Base-by-base conservation (phyloP, 345 rosid genomes). In the Theobroma cacao region DNA sequence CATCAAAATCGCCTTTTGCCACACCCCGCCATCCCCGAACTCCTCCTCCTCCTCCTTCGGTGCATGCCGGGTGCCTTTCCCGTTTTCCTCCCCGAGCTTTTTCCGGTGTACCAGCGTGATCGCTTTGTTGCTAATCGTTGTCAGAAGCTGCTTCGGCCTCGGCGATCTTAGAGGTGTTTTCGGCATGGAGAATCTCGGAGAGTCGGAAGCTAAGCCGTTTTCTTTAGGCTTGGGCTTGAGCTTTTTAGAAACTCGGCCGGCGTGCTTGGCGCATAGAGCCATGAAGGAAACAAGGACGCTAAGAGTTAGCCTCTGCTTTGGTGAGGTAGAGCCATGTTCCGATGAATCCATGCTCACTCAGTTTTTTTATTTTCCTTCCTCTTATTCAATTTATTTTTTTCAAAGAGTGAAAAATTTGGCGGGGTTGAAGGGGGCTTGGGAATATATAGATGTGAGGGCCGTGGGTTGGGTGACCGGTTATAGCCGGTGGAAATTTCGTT, bases 1-100 rank as follows among this genome's bases (percentile, higher is more conserved):
- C 99, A 96, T 94, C 82, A 96, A 81, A 77, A 96, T 94, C 76
- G 90, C 52, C 87, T 87, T 87, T 73, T 87, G 98, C 99, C 99
- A 96, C 66, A 96, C 89, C 13, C 98, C 97, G 26, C 94, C 91
- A 3, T 96, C 96, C 55, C 90, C 97, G 72, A 81, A 87, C 26
- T 82, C 86, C 0, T 86, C 87, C 38, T 52, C 78, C 33, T 18
- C 76, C 18, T 68, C n/a, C n/a, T n/a, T n/a, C n/a, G n/a, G n/a
- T n/a, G n/a, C n/a, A n/a, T n/a, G n/a, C n/a, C n/a, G n/a, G n/a
- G n/a, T n/a, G n/a, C n/a, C 81, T 33, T 85, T 77, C 2, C 41
- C 74, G 26, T 18, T 62, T 28, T 78, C 71, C 33, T 0, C 59
- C 5, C 74, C 74, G 38, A 30, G 73, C 74, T 78, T 86, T 43